Evolutionary conservation across 345 rosid species (phyloP).

Genomic region (Toxicodendron radicans): DNA sequence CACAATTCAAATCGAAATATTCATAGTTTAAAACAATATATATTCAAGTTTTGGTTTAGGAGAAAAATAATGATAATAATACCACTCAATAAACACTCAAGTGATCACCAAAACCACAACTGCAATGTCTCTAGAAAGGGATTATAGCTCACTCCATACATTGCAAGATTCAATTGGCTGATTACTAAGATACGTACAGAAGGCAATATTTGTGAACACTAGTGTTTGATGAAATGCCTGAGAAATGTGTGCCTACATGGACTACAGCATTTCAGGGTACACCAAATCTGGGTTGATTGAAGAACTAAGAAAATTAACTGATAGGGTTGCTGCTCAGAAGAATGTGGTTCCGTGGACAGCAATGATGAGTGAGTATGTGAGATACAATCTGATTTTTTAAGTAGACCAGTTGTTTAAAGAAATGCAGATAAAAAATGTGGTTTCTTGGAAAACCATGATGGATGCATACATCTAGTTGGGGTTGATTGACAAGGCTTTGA

Average conservation of each 20-base stretch:
- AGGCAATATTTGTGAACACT: constrained; percentile 52
- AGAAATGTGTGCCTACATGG: constrained; percentile 68
- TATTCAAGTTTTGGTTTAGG: too few species aligned
- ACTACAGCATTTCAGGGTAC: constrained; percentile 62
- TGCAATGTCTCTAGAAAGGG: constrained; percentile 20
- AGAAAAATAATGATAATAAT: neutral
- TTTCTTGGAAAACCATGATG: constrained; percentile 79
- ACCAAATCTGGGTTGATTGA: constrained; percentile 51
- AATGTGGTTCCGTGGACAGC: constrained; percentile 85
- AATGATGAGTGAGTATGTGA: constrained; percentile 61
- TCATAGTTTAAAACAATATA: too few species aligned
- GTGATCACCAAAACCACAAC: constrained; percentile 9
- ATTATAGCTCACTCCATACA: constrained; percentile 26
- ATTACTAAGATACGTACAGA: constrained; percentile 44
- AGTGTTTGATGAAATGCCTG: constrained; percentile 62
- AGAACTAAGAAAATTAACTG: constrained; percentile 60
- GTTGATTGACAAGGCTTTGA: constrained; percentile 44
- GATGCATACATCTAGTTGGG: constrained; percentile 57
- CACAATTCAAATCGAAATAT: too few species aligned
- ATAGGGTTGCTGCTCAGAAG: constrained; percentile 51
- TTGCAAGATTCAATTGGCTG: constrained; percentile 49
- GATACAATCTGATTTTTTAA: constrained; percentile 38
- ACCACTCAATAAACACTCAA: neutral
- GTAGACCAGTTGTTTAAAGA: constrained; percentile 60
- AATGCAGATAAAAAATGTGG: constrained; percentile 66